Evolutionary conservation across 208 protist species (phyloP).

Genomic region (Acanthamoeba divionensis): DNA sequence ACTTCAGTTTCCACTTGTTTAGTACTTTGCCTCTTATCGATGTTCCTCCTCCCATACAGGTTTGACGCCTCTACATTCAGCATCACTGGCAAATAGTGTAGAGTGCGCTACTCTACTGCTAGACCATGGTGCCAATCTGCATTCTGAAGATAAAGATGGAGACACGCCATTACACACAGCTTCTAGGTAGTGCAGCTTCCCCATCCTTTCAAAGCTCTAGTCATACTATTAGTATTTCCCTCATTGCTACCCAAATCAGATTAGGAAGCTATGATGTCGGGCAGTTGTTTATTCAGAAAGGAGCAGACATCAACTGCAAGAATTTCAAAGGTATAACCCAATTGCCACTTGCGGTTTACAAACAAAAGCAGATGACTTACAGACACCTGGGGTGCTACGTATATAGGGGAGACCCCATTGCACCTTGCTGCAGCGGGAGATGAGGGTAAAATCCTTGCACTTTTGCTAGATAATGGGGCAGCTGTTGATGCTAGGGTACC

Average conservation of each 20-base stretch:
- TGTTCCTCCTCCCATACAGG: not conserved
- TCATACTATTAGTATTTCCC: too few species aligned
- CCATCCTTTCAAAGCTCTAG: too few species aligned
- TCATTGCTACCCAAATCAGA: not conserved
- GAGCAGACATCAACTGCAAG: constrained; percentile 7
- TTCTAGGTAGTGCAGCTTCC: not conserved
- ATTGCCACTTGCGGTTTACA: not conserved
- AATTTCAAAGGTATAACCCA: not conserved
- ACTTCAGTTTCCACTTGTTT: not conserved
- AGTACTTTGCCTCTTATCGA: not conserved
- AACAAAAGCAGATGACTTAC: not conserved
- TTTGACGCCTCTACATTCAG: constrained; percentile 4
- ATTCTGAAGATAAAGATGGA: constrained; percentile 25
- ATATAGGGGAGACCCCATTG: not conserved
- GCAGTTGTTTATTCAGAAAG: not conserved
- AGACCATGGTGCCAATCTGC: not conserved
- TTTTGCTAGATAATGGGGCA: not conserved
- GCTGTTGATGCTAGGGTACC: not conserved
- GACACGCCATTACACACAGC: not conserved
- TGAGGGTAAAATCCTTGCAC: not conserved
- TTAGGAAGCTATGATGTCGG: not conserved
- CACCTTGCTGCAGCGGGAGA: not conserved
- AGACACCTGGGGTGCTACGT: not conserved
- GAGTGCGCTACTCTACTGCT: not conserved
- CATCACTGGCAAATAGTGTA: not conserved